Conservation (phyloP, 805 yeast genomes). For the Wickerhamiella nectarea region DNA sequence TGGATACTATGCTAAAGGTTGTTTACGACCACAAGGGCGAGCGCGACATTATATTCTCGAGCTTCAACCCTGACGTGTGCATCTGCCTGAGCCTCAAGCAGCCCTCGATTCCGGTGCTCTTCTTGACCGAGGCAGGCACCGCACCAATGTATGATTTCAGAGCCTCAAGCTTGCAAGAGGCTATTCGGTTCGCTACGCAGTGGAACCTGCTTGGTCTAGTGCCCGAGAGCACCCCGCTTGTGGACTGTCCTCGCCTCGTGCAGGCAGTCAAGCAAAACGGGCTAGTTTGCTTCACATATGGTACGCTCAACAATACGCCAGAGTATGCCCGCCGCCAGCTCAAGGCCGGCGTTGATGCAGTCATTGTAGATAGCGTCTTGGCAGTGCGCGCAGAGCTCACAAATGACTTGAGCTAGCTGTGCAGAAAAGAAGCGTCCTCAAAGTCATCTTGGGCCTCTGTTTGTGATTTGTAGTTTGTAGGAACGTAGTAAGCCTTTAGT, state of each 20-base stretch:
- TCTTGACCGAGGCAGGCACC: constrained; percentile 81
- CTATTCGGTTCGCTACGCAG: constrained; percentile 74
- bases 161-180: constrained; percentile 78
- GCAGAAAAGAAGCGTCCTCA: constrained; percentile 22
- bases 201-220: constrained; percentile 92
- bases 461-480: constrained; percentile 11
- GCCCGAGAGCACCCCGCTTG: constrained; percentile 71
- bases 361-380: constrained; percentile 87
- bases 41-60: constrained; percentile 77
- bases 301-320: constrained; percentile 71
- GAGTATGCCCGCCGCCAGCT: constrained; percentile 72
- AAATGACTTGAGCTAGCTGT: constrained; percentile 10
- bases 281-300: constrained; percentile 86
- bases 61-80: constrained; percentile 92
- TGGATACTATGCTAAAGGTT: constrained; percentile 67
- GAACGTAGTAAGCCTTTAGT: constrained; percentile 13
- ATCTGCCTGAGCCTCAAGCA: constrained; percentile 75
- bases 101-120: constrained; percentile 83
- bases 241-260: constrained; percentile 81
- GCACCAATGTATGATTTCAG: constrained; percentile 76
- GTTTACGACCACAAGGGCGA: constrained; percentile 70
- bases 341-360: constrained; percentile 94
- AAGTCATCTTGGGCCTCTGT: constrained; percentile 17
- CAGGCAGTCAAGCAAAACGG: constrained; percentile 86
- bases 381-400: constrained; percentile 75